A percentile compares a stretch with the other conserved stretches of the same genome.
These are phyloP conservation scores for Fraxinus angustifolia DNA, from an alignment of 305 asterid genomes.

Conservation along the genomic window DNA sequence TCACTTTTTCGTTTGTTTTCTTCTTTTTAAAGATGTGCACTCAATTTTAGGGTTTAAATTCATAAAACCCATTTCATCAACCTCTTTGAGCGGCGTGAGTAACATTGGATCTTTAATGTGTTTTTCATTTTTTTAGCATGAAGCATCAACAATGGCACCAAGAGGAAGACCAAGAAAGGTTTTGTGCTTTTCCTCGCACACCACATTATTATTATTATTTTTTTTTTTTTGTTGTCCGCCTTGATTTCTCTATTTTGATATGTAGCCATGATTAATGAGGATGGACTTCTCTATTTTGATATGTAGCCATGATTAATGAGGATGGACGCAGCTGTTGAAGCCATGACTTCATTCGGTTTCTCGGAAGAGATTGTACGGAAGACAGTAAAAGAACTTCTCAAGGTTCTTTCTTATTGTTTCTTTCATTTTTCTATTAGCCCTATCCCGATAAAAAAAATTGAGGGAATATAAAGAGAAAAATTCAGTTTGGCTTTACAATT, in stretches of 20 bases:
- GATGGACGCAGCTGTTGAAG: constrained; percentile 64
- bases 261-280: constrained; percentile 41
- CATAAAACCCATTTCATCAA: background rate
- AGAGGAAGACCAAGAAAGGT: background rate
- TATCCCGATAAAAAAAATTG: background rate
- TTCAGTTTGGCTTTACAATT: background rate
- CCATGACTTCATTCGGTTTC: constrained; percentile 49
- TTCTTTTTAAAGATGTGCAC: background rate
- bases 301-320: constrained; percentile 41
- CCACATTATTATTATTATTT: background rate
- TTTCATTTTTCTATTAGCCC: background rate
- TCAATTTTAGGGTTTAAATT: background rate
- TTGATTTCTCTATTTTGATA: background rate
- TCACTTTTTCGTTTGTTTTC: background rate
- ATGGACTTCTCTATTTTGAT: constrained; percentile 31
- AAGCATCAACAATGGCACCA: background rate
- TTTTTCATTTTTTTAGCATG: background rate
- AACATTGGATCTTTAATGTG: background rate
- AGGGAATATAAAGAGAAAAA: background rate
- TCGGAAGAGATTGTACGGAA: constrained; percentile 13
- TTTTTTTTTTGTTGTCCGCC: background rate
- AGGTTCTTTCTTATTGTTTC: constrained; percentile 20
- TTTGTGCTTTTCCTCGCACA: background rate
- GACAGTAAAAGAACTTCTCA: constrained; percentile 34
- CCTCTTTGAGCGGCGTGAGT: background rate